Evolutionary conservation across 768 basidiomycete species (phyloP).

Genomic region (Saitozyma sp.): DNA sequence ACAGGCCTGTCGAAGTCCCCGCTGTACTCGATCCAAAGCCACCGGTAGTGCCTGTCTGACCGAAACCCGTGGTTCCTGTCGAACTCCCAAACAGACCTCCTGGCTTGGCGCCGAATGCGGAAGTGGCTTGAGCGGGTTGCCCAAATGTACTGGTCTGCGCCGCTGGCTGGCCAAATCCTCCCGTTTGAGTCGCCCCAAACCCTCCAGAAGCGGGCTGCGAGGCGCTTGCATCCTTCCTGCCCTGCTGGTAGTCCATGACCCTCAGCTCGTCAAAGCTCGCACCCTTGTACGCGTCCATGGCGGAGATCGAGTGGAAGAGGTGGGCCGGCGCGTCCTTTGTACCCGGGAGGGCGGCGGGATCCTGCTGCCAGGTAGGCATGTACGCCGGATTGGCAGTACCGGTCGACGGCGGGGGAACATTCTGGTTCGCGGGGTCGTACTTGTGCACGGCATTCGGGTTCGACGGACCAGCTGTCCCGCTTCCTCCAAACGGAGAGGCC

Average conservation of each 20-base stretch:
- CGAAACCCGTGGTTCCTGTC: conserved; percentile 21
- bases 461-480: not conserved
- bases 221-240: conserved; percentile 34
- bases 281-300: conserved; percentile 42
- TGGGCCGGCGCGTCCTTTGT: conserved; percentile 59
- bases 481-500: conserved; percentile 28
- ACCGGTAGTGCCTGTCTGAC: conserved; percentile 14
- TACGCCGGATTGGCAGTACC: conserved; percentile 72
- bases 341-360: conserved; percentile 13
- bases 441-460: conserved; percentile 18
- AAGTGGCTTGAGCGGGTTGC: conserved; percentile 31
- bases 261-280: conserved; percentile 45
- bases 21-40: conserved; percentile 29
- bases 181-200: conserved; percentile 24
- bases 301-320: conserved; percentile 41
- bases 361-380: conserved; percentile 54
- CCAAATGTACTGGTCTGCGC: conserved; percentile 32
- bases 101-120: conserved; percentile 21
- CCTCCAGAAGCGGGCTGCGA: conserved; percentile 15
- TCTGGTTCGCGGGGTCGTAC: conserved; percentile 45
- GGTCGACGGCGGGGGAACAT: conserved; percentile 61
- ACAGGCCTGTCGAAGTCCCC: conserved; percentile 24
- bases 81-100: conserved; percentile 25
- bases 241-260: conserved; percentile 43
- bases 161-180: conserved; percentile 44